Evolutionary conservation across 73 alveolate species (phyloP).

Genomic region (Tetrahymena elliotti): DNA sequence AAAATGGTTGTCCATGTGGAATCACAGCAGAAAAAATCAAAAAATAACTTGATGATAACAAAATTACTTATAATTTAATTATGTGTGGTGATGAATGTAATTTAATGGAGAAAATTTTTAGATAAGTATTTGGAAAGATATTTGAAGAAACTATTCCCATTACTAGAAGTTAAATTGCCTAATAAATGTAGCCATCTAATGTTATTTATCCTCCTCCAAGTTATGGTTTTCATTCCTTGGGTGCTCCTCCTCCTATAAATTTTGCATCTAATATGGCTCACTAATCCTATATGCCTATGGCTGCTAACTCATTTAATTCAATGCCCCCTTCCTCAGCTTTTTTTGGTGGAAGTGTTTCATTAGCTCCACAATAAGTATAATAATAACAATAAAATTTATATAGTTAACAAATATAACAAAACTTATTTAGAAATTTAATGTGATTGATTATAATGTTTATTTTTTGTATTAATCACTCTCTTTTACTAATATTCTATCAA

Average conservation of each 20-base stretch:
- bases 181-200: background rate
- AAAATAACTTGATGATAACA: background rate
- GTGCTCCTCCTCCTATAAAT: background rate
- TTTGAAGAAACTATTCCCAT: background rate
- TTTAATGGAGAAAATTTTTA: background rate
- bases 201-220: background rate
- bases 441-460: background rate
- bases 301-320: background rate
- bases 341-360: background rate
- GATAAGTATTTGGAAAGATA: background rate
- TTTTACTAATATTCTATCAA: background rate
- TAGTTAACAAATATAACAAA: background rate
- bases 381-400: background rate
- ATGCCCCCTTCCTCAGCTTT: background rate
- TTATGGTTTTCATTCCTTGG: too few relatives aligned
- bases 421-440: background rate
- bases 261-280: too few relatives aligned
- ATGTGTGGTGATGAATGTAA: background rate
- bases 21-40: background rate
- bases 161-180: background rate
- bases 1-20: constrained; percentile 6
- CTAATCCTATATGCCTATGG: background rate
- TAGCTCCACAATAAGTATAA: background rate
- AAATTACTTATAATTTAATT: background rate
- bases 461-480: background rate